Evolutionary conservation across 2,329 filamentous ascomycete species (phyloP), one percentile per base, ranked within the genome.

Genomic region (Dothideomycetes sp.): DNA sequence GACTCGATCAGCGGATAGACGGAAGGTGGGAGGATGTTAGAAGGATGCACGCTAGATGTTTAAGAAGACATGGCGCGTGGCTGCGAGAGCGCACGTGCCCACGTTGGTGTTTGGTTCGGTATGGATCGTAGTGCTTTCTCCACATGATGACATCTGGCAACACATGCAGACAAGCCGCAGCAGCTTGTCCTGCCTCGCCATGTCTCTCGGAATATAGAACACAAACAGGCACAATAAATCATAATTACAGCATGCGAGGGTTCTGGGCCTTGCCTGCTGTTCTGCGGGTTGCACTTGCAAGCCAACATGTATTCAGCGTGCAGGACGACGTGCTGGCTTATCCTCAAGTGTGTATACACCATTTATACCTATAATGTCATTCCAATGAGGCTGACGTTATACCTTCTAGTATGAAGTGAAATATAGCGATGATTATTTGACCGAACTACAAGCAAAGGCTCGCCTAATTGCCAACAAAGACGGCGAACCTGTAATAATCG

Each of bases 241-340:
- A n/a, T 8, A 34, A 16, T 8, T 17, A n/a, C 10, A 33, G 19
- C n/a, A 67, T 69, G 65, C 66, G 54, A 52, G 58, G 63, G 44
- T 62, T 70, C 49, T 64, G 66, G 59, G 65, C 66, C 8, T 55
- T 70, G 17, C 64, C 66, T 15, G 64, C 65, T 2, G 49, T 70
- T 15, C 46, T 69, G 47, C 64, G 65, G 44, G 54, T 68, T 36
- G 65, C 63, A 40, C 58, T 70, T 43, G 72, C 70, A 34, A 72
- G 61, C 51, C 70, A 73, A 51, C 70, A 71, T 49, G 62, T 69
- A 15, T 94, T 94, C 66, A 94, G 81, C 63, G 83, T 94, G 41
- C 79, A 91, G 53, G 85, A 94, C 56, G 88, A 95, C 57, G 61
- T 94, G 37, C 72, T 94, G 41, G 86, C 86, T 14, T 86, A 82